These are phyloP conservation scores for Crucihimalaya himalaica DNA, from an alignment of 345 rosid genomes.

Conservation along the genomic window DNA sequence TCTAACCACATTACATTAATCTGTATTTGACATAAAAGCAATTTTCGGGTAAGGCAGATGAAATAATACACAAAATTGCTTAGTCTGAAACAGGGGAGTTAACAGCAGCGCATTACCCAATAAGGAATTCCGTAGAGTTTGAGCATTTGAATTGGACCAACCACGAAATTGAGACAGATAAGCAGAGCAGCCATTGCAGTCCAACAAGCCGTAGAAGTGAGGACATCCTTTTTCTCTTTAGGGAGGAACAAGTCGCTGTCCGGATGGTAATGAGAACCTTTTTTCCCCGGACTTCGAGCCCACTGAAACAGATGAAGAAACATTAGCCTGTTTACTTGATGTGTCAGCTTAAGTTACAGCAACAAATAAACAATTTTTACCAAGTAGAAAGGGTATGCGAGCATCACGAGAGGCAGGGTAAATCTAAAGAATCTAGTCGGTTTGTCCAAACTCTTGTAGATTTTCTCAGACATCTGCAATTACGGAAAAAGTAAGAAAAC, in stretches of 20 bases:
- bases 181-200: slow-evolving; percentile 67
- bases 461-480: slow-evolving; percentile 72
- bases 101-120: slow-evolving; percentile 42
- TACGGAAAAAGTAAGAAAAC: neutral
- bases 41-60: neutral
- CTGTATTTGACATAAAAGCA: slow-evolving; percentile 41
- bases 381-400: slow-evolving; percentile 94
- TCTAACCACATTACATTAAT: slow-evolving; percentile 83
- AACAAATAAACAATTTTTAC: slow-evolving; percentile 43
- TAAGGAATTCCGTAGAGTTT: slow-evolving; percentile 78
- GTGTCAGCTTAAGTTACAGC: slow-evolving; percentile 14
- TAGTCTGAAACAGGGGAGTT: neutral
- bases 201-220: slow-evolving; percentile 84
- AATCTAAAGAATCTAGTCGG: slow-evolving; percentile 54
- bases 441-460: slow-evolving; percentile 58
- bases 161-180: slow-evolving; percentile 45
- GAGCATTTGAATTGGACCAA: slow-evolving; percentile 69
- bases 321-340: slow-evolving; percentile 15
- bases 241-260: slow-evolving; percentile 73
- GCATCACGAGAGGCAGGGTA: slow-evolving; percentile 82
- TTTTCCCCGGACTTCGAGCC: slow-evolving; percentile 85
- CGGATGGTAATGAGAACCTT: slow-evolving; percentile 84
- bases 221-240: slow-evolving; percentile 64
- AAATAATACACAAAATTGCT: neutral
- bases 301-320: slow-evolving; percentile 50